Conservation (phyloP, 306 rosid species). For the Prunus salicina region DNA sequence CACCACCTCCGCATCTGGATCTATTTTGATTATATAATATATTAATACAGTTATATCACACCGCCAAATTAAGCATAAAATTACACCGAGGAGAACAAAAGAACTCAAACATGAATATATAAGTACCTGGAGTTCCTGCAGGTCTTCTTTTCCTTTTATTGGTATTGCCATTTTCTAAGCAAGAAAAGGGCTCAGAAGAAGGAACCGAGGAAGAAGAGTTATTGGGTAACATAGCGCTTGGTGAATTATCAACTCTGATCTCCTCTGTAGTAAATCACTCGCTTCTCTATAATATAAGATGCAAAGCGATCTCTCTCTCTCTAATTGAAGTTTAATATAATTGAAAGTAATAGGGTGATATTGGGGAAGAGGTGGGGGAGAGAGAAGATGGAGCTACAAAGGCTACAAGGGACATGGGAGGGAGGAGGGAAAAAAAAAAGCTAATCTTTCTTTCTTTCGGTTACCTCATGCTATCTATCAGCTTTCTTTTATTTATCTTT, state of each 20-base stretch:
- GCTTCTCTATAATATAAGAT: background rate
- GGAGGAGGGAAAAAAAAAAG: conserved; percentile 23
- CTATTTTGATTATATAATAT: conserved; percentile 25
- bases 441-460: conserved; percentile 47
- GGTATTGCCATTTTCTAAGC: conserved; percentile 53
- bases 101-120: background rate
- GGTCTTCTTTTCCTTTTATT: conserved; percentile 92
- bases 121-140: conserved; percentile 93
- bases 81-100: background rate
- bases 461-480: conserved; percentile 35
- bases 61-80: background rate
- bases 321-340: conserved; percentile 4
- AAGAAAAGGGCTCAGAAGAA: conserved; percentile 68
- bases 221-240: conserved; percentile 55
- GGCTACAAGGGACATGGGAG: conserved; percentile 11
- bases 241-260: background rate
- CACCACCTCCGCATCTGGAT: conserved; percentile 99
- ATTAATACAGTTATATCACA: background rate
- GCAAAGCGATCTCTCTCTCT: background rate
- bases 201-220: conserved; percentile 61
- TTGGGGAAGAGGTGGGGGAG: conserved; percentile 11
- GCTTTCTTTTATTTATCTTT: conserved; percentile 58
- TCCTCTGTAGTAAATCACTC: background rate
- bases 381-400: conserved; percentile 17
- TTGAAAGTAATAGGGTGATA: background rate